phyloP scores from a whole-genome alignment of 2,329 filamentous ascomycete species.

The Monilinia aucupariae region DNA sequence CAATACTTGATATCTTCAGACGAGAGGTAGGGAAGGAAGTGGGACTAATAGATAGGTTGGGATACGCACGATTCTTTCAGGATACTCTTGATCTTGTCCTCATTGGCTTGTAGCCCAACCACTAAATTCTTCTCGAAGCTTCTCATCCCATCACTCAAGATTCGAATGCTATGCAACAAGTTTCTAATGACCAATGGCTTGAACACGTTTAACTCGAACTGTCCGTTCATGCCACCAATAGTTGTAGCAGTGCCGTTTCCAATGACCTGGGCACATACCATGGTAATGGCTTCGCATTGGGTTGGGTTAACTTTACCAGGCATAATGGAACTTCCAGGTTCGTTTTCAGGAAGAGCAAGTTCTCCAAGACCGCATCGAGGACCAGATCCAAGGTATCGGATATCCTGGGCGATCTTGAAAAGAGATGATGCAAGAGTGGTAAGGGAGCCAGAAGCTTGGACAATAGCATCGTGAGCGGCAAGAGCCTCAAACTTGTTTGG shows the following conservation, averaged over 20 bases:
- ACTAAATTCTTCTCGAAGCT: conserved; percentile 95
- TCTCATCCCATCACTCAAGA: conserved; percentile 86
- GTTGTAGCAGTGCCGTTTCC: conserved; percentile 93
- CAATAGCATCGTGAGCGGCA: conserved; percentile 90
- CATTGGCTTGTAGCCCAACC: conserved; percentile 81
- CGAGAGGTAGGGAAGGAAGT: no score
- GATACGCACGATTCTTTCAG: conserved; percentile 82
- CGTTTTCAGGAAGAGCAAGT: conserved; percentile 90
- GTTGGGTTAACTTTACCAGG: conserved; percentile 99
- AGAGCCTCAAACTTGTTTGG: conserved; percentile 99
- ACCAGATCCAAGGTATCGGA: conserved; percentile 92
- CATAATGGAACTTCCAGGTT: conserved; percentile 98
- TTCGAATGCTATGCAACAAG: conserved; percentile 82
- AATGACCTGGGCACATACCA: conserved; percentile 97
- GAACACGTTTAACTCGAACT: conserved; percentile 99
- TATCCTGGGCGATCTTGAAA: conserved; percentile 97
- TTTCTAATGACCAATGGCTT: conserved; percentile 96
- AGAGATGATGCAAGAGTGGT: conserved; percentile 90
- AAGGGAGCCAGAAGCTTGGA: conserved; percentile 87
- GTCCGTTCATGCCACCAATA: conserved; percentile 92
- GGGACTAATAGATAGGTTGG: background rate
- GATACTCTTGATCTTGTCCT: conserved; percentile 82
- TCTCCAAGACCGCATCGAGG: conserved; percentile 94
- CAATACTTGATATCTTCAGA: background rate
- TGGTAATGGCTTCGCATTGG: conserved; percentile 94